Evolutionary conservation across 2,329 filamentous ascomycete genomes (phyloP).

Genomic region (Drechmeria coniospora): DNA sequence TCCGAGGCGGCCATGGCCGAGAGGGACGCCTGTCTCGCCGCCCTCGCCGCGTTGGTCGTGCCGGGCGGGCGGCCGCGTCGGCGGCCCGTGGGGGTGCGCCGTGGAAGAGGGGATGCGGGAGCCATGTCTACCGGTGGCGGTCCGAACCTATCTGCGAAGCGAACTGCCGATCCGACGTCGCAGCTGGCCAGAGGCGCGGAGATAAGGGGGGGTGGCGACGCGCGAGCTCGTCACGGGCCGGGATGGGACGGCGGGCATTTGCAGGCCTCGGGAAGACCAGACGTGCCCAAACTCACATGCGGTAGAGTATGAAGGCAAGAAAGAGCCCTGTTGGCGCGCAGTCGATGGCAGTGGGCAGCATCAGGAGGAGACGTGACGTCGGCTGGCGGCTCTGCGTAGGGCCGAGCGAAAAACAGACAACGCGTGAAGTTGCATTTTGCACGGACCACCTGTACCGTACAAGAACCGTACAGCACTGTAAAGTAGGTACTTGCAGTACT

Average conservation of each 20-base stretch:
- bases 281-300: conserved; percentile 7
- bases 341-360: conserved; percentile 14
- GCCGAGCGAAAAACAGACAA: conserved; percentile 22
- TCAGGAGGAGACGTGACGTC: conserved; percentile 20
- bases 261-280: conserved; percentile 6
- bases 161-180: not conserved
- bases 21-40: conserved; percentile 20
- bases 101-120: conserved; percentile 22
- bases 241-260: conserved; percentile 11
- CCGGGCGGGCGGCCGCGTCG: conserved; percentile 32
- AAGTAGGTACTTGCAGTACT: too few relatives aligned
- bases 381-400: conserved; percentile 13
- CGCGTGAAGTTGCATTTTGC: conserved; percentile 30
- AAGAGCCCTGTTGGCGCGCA: conserved; percentile 9
- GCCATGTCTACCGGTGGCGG: conserved; percentile 18
- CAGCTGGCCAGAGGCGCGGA: conserved; percentile 1
- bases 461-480: too few relatives aligned
- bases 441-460: too few relatives aligned
- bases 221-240: conserved; percentile 15
- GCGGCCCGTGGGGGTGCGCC: conserved; percentile 25
- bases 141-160: too few relatives aligned
- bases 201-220: conserved; percentile 9
- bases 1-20: conserved; percentile 28
- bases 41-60: conserved; percentile 24
- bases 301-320: conserved; percentile 8